Evolutionary conservation across 2,329 filamentous ascomycete genomes (phyloP).

Genomic region (Fusarium marasasianum): DNA sequence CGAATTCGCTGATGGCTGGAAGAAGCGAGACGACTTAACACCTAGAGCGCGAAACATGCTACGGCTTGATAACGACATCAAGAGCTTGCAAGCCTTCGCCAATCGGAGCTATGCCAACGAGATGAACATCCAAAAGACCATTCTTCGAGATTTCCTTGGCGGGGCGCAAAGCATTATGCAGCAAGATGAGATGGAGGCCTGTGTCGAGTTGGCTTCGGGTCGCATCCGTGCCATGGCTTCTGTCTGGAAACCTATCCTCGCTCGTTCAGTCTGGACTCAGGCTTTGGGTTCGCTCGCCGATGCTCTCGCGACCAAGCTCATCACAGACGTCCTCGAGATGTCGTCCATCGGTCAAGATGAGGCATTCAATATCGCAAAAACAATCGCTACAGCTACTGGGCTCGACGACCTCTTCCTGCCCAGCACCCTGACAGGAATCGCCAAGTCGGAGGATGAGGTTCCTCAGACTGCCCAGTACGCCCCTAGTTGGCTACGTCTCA

Average conservation of each 20-base stretch:
- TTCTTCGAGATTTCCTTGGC: constrained; percentile 69
- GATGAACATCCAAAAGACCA: constrained; percentile 67
- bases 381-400: constrained; percentile 66
- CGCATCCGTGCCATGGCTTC: constrained; percentile 64
- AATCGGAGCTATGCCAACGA: constrained; percentile 70
- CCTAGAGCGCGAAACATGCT: constrained; percentile 63
- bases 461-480: constrained; percentile 70
- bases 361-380: constrained; percentile 67
- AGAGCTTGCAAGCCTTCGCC: constrained; percentile 67
- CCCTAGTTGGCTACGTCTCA: constrained; percentile 69
- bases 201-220: constrained; percentile 62
- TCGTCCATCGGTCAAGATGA: constrained; percentile 70
- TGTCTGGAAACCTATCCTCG: constrained; percentile 67
- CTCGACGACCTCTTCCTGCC: constrained; percentile 69
- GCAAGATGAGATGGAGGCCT: constrained; percentile 62
- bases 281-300: constrained; percentile 69
- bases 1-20: constrained; percentile 62
- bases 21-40: constrained; percentile 61
- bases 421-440: constrained; percentile 46
- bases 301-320: constrained; percentile 66
- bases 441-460: constrained; percentile 51
- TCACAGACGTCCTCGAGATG: constrained; percentile 70
- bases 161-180: constrained; percentile 69
- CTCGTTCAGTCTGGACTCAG: constrained; percentile 70
- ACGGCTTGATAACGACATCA: constrained; percentile 68